Conservation (phyloP, 352 stramenopile genomes). For the Phytophthora pinifolia region DNA sequence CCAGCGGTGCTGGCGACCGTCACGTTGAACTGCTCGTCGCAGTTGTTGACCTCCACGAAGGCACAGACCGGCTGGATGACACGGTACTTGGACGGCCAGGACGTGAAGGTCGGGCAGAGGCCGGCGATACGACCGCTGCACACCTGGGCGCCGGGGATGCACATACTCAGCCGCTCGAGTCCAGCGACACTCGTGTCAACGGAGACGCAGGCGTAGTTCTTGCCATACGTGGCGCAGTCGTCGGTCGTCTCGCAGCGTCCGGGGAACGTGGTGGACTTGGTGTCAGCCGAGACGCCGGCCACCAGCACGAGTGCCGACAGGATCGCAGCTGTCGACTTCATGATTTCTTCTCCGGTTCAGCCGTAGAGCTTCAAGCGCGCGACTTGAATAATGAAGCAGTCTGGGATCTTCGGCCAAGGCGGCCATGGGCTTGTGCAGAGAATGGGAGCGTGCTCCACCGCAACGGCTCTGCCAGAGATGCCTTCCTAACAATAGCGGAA, state of each 20-base stretch:
- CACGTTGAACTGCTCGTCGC: slow-evolving; percentile 52
- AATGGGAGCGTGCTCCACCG: slow-evolving; percentile 22
- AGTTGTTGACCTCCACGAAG: slow-evolving; percentile 65
- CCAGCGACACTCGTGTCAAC: slow-evolving; percentile 61
- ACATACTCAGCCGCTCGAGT: slow-evolving; percentile 69
- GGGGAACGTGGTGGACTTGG: slow-evolving; percentile 46
- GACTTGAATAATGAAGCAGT: slow-evolving; percentile 24
- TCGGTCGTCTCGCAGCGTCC: slow-evolving; percentile 48
- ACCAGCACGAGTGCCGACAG: slow-evolving; percentile 25
- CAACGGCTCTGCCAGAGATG: slow-evolving; percentile 5
- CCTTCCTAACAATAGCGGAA: no score
- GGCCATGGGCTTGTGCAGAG: no score
- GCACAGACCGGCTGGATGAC: slow-evolving; percentile 73
- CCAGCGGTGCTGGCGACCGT: slow-evolving; percentile 27
- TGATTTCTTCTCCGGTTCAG: neutral
- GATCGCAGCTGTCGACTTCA: slow-evolving; percentile 19
- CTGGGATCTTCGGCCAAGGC: no score
- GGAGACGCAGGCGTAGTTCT: slow-evolving; percentile 66
- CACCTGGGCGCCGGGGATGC: slow-evolving; percentile 49
- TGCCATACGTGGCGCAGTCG: slow-evolving; percentile 60
- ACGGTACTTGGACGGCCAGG: slow-evolving; percentile 69
- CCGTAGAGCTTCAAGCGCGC: slow-evolving; percentile 7
- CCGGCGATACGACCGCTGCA: slow-evolving; percentile 66
- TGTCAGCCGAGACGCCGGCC: slow-evolving; percentile 12
- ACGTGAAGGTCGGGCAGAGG: slow-evolving; percentile 70